Evolutionary conservation across 2,329 filamentous ascomycete species (phyloP), one percentile per base, ranked within the genome.

Genomic region (Apiospora rasikravindrae): DNA sequence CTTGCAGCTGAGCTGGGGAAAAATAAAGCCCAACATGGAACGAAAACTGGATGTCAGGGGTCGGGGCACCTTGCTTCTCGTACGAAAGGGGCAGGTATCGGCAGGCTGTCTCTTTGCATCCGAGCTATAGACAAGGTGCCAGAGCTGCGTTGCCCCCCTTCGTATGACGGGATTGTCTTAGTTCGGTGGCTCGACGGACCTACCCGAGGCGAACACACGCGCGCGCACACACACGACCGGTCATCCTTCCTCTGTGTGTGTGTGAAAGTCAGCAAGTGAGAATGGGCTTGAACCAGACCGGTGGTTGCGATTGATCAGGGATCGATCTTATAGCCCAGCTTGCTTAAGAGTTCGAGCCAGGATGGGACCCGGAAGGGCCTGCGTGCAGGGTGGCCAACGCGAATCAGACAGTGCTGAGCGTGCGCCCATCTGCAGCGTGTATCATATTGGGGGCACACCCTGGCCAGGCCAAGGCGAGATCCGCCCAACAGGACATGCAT

Each of bases 51-150:
- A 13, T 10, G 33, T 40, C 33, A 64, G 33, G 29, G 57, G 16
- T 11, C 13, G 24, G 49, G 49, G 16, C 51, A 57, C 51, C 16
- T 57, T 64, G 29, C 53, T 61, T 61, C 19, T 64, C 57, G 57
- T 64, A 40, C 57, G 57, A n/a, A 64, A 40, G n/a, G 33, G 57
- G 57, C 19, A 40, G 11, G 33, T 40, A 64, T 40, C 57, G 57
- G 57, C 57, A 64, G 40, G 5, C 33, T 37, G 40, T 64, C 33
- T 64, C 57, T 64, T 33, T 64, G 57, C 33, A n/a, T 37, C 57
- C 57, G 57, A 40, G 57, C 22, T 64, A 64, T 64, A 40, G 57
- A 29, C 57, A n/a, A 64, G 57, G 57, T 64, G 33, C 29, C 57
- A 64, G 33, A 64, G 57, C 22, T n/a, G 29, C 29, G 45, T n/a